Base-by-base conservation (phyloP, 164 flowering plant genomes). In the Cinnamomum micranthum region DNA sequence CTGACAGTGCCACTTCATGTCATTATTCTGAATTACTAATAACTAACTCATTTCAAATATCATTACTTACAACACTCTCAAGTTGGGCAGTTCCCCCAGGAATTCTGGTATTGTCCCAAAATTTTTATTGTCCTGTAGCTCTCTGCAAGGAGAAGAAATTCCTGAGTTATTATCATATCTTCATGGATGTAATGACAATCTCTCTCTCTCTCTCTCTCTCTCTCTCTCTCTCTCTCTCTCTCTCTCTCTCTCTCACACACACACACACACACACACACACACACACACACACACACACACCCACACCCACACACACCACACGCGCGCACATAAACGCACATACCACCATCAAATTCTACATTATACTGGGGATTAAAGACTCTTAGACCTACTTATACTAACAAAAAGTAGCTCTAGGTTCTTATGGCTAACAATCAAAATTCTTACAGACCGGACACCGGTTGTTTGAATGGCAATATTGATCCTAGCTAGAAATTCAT, bases 41-140 rank as follows among this genome's bases (percentile, higher is more conserved):
- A 4, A 31, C 33, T 31, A 31, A 31, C 33, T 31, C 33, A 31
- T 31, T 31, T 31, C 33, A 31, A 31, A 31, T 31, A 35, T 35
- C 9, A 4, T 71, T 9, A 70, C 88, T 83, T 70, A 85, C 88
- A 83, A 51, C 71, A 33, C 15, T 72, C 71, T 73, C 22, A 83
- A 81, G 64, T 79, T 71, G 1, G 88, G 82, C n/a, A 85, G 76
- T 35, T 67, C 70, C 25, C 82, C 88, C 50, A 85, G 84, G 28
- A 80, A 85, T 71, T 82, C 82, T 23, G 85, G 88, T 68, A 83
- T 79, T 1, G 74, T 41, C 4, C 86, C 88, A 20, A 0, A 23
- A 10, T 82, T 47, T 71, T 74, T 80, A 73, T 83, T 82, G 50
- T 80, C 75, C 6, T 66, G 77, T 33, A 82, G 13, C 71, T 82